Evolutionary conservation across 1,139 yeast genomes (phyloP).

Genomic region (Pichia sp.): DNA sequence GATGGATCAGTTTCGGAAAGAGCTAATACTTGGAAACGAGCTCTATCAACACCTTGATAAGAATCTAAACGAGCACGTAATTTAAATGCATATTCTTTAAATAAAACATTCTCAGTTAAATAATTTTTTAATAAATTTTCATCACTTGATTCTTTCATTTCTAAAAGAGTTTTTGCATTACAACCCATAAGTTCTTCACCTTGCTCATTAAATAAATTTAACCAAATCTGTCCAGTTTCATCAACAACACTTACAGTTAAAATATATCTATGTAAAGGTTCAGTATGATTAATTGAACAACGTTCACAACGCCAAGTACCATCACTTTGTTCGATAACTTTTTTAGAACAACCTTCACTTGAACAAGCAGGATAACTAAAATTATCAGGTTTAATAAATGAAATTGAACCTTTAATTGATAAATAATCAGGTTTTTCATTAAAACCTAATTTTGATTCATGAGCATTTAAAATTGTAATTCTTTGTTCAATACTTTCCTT

Average conservation of each 20-base stretch:
- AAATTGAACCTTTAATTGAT: slow-evolving; percentile 64
- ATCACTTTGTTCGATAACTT: slow-evolving; percentile 67
- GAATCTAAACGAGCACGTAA: slow-evolving; percentile 78
- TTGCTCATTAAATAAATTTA: slow-evolving; percentile 80
- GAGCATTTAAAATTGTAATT: slow-evolving; percentile 61
- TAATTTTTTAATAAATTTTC: slow-evolving; percentile 43
- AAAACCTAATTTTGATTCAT: slow-evolving; percentile 63
- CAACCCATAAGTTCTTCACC: slow-evolving; percentile 64
- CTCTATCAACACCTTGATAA: slow-evolving; percentile 72
- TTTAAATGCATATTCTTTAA: slow-evolving; percentile 68
- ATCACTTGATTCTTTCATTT: slow-evolving; percentile 41
- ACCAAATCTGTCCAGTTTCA: slow-evolving; percentile 78
- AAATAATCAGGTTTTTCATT: slow-evolving; percentile 77
- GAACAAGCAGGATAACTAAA: slow-evolving; percentile 91
- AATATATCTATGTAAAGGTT: slow-evolving; percentile 76
- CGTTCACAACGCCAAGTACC: slow-evolving; percentile 92
- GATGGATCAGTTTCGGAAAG: slow-evolving; percentile 52
- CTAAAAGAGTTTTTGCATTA: slow-evolving; percentile 61
- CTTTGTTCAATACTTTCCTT: slow-evolving; percentile 37
- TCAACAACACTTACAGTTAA: slow-evolving; percentile 70
- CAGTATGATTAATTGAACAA: slow-evolving; percentile 63
- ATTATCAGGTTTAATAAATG: slow-evolving; percentile 64
- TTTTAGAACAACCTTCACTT: slow-evolving; percentile 70
- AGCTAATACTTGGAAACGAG: slow-evolving; percentile 63
- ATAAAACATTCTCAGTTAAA: slow-evolving; percentile 46